phyloP scores from a whole-genome alignment of 2,329 filamentous ascomycete species.

The Cladosporium sp. region DNA sequence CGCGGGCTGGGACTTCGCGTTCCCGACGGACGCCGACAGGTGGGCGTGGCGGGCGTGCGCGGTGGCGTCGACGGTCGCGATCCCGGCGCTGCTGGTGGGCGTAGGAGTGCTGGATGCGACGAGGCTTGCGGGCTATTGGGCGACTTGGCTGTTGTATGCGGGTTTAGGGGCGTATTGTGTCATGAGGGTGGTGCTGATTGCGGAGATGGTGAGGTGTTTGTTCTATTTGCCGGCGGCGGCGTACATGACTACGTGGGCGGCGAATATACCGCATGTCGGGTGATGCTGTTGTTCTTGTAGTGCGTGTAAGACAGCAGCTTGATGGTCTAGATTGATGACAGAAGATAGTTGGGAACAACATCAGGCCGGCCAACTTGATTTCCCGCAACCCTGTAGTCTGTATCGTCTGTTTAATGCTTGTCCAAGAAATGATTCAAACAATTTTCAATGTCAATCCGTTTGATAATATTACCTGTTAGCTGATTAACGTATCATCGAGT shows the following conservation, averaged over 20 bases:
- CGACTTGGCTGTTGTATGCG: neutral
- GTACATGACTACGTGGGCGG: slow-evolving; percentile 3
- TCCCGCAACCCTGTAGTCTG: too few relatives aligned
- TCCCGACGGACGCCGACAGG: slow-evolving; percentile 11
- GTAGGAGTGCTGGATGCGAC: neutral
- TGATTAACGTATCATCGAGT: too few relatives aligned
- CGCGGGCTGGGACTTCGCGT: slow-evolving; percentile 14
- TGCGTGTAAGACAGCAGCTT: too few relatives aligned
- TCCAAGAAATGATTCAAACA: too few relatives aligned
- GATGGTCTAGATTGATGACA: too few relatives aligned
- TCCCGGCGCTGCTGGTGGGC: neutral
- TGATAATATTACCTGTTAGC: too few relatives aligned
- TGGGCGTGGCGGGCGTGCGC: slow-evolving; percentile 14
- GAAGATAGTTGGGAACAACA: too few relatives aligned
- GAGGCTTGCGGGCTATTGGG: neutral
- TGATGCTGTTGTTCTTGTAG: neutral
- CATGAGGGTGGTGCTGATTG: neutral
- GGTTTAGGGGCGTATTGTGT: neutral
- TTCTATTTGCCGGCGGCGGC: slow-evolving; percentile 1
- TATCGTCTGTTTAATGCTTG: too few relatives aligned
- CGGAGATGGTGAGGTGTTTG: slow-evolving; percentile 2
- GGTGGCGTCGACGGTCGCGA: slow-evolving; percentile 2
- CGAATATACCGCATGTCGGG: slow-evolving; percentile 7
- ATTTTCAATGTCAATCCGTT: too few relatives aligned
- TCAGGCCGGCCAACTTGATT: too few relatives aligned